These are phyloP conservation scores for Senna tora DNA, from an alignment of 306 rosid genomes.

Conservation along the genomic window DNA sequence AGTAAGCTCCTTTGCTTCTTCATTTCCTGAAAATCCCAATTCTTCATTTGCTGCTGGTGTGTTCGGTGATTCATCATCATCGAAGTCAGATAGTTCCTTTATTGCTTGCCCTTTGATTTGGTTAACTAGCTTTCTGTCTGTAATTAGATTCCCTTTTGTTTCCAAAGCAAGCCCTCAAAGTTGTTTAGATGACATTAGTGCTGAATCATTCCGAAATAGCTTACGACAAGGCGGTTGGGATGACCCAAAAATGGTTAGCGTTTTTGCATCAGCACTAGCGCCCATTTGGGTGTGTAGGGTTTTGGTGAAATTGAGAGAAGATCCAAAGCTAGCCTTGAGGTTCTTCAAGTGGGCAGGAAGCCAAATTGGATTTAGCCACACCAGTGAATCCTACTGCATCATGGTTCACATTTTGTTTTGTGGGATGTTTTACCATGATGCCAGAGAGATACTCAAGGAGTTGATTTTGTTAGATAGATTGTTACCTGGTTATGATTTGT, in stretches of 20 bases:
- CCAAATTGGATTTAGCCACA: constrained; percentile 58
- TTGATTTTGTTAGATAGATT: constrained; percentile 55
- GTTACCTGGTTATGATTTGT: constrained; percentile 61
- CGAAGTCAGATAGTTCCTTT: constrained; percentile 39
- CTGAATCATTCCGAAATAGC: constrained; percentile 52
- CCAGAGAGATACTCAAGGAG: constrained; percentile 60
- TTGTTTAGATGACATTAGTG: constrained; percentile 40
- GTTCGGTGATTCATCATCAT: constrained; percentile 27
- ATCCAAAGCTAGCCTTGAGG: constrained; percentile 67
- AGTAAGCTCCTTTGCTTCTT: constrained; percentile 65
- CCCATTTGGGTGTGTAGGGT: constrained; percentile 70
- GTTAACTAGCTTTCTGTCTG: constrained; percentile 58
- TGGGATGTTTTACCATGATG: constrained; percentile 64
- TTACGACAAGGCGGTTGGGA: constrained; percentile 51
- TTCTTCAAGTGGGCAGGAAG: constrained; percentile 67
- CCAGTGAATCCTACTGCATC: constrained; percentile 71
- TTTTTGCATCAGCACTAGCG: constrained; percentile 62
- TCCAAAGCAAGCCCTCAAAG: constrained; percentile 43
- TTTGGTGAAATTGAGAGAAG: constrained; percentile 63
- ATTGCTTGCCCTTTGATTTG: constrained; percentile 58
- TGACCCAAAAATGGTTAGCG: constrained; percentile 45
- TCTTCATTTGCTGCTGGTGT: constrained; percentile 37
- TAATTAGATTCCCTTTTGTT: constrained; percentile 70
- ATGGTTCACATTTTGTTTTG: constrained; percentile 72
- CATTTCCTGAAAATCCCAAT: constrained; percentile 30